Percentiles rank a stretch among this genome's conserved stretches.
phyloP scores from a whole-genome alignment of 83 land plant genomes.

The Thuja plicata region DNA sequence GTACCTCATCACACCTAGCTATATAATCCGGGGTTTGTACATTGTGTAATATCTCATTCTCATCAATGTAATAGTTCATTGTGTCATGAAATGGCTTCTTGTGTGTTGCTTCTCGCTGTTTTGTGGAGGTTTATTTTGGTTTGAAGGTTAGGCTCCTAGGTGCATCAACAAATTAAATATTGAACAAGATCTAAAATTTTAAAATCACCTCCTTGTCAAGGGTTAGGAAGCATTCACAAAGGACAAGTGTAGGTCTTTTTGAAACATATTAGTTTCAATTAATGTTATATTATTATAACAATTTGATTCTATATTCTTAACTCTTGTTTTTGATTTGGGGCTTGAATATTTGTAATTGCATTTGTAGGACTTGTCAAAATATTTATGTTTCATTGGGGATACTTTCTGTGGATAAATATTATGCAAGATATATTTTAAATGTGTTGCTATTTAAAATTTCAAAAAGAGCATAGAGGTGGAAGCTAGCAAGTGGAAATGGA shows the following conservation, averaged over 20 bases:
- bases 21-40: too few relatives aligned
- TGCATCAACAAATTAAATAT: background rate
- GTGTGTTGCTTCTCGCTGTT: too few relatives aligned
- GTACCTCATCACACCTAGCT: too few relatives aligned
- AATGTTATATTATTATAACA: background rate
- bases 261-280: background rate
- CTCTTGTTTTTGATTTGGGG: background rate
- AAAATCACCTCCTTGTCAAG: background rate
- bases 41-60: too few relatives aligned
- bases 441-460: background rate
- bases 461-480: background rate
- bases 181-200: background rate
- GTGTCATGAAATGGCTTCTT: too few relatives aligned
- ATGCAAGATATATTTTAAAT: background rate
- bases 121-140: too few relatives aligned
- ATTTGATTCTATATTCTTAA: background rate
- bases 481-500: background rate
- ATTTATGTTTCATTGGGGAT: background rate
- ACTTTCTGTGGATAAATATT: background rate
- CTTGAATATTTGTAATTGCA: background rate
- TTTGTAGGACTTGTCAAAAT: background rate
- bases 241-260: background rate
- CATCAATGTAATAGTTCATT: too few relatives aligned
- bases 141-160: too few relatives aligned
- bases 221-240: background rate